Conservation (phyloP, 2,329 filamentous ascomycete genomes). For the Aspergillus pseudonomiae region DNA sequence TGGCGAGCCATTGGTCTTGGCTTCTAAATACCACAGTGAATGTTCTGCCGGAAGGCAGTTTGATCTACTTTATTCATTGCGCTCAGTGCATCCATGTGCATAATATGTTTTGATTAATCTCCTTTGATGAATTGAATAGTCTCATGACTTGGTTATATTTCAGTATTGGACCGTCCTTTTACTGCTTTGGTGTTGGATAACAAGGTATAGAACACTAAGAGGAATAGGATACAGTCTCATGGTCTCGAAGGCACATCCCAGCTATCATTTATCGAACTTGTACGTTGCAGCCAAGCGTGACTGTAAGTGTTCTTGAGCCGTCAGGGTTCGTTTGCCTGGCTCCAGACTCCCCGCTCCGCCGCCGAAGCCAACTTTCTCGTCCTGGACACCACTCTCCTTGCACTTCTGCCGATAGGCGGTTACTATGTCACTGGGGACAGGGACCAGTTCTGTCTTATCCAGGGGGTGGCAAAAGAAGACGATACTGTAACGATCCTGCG, state of each 20-base stretch:
- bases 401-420: slow-evolving; percentile 40
- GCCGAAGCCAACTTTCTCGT: slow-evolving; percentile 46
- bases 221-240: not conserved
- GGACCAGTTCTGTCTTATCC: slow-evolving; percentile 57
- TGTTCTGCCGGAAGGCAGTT: slow-evolving; percentile 20
- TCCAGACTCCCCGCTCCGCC: slow-evolving; percentile 39
- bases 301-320: slow-evolving; percentile 62
- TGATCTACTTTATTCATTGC: slow-evolving; percentile 20
- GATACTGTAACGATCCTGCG: slow-evolving; percentile 59
- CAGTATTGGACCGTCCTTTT: not conserved
- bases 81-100: slow-evolving; percentile 18
- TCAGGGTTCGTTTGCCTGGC: slow-evolving; percentile 48
- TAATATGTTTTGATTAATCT: slow-evolving; percentile 13
- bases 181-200: not conserved
- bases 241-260: not conserved
- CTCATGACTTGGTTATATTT: slow-evolving; percentile 4
- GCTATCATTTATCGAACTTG: slow-evolving; percentile 40
- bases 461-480: slow-evolving; percentile 67
- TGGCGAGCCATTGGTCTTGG: slow-evolving; percentile 16
- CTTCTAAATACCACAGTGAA: slow-evolving; percentile 15
- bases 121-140: slow-evolving; percentile 16
- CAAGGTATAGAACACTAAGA: not conserved
- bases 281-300: slow-evolving; percentile 62
- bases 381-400: slow-evolving; percentile 27
- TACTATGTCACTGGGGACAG: slow-evolving; percentile 58